A percentile compares a stretch with the other conserved stretches of the same genome.
These are phyloP conservation scores for Phyllosticta capitalensis DNA, from an alignment of 2,329 filamentous ascomycete genomes.

Conservation along the genomic window DNA sequence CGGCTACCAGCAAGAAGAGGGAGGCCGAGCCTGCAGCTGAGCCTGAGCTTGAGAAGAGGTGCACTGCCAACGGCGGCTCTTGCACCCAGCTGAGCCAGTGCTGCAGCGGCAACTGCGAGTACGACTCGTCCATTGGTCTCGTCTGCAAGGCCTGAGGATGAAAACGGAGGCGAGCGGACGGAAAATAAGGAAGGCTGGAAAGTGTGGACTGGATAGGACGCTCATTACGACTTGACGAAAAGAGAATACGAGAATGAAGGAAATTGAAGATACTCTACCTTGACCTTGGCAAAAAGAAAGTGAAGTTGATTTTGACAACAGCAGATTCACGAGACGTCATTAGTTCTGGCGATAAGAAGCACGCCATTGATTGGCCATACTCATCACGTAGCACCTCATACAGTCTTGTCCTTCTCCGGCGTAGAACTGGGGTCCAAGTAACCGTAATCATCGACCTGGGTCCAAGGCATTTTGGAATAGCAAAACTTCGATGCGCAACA, in stretches of 20 bases:
- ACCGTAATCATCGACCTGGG: neutral
- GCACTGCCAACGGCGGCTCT: neutral
- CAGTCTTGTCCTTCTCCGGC: neutral
- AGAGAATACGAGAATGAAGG: neutral
- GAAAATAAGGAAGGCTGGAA: neutral
- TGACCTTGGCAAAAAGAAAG: neutral
- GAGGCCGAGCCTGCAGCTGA: neutral
- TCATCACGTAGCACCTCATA: neutral
- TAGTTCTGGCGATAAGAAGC: neutral
- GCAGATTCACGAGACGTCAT: neutral
- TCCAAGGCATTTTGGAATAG: neutral
- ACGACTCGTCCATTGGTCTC: neutral
- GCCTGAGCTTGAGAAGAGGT: conserved; percentile 1
- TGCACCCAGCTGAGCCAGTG: neutral
- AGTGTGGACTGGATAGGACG: neutral
- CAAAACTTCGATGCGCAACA: neutral
- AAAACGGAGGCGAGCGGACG: too few species aligned
- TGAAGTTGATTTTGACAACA: neutral
- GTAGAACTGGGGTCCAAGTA: neutral
- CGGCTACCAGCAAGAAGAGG: neutral
- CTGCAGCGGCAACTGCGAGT: conserved; percentile 4
- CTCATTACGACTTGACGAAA: neutral
- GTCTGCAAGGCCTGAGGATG: neutral
- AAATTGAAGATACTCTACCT: neutral
- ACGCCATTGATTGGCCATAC: neutral